Conservation (phyloP, 768 basidiomycete genomes). For the Coprinopsis sp. region DNA sequence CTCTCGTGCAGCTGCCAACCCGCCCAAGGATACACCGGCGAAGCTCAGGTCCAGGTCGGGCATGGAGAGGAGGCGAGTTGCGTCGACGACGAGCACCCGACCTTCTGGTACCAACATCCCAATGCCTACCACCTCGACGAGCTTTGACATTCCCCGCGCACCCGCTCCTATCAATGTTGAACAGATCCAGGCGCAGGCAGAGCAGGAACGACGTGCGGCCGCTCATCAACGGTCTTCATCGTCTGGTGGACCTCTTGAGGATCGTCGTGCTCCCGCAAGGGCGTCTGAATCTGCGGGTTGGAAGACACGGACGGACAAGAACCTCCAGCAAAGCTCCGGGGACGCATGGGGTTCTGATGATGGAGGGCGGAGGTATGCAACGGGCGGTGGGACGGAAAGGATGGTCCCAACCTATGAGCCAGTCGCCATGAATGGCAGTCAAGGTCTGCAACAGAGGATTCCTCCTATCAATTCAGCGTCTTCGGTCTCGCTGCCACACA, state of each 20-base stretch:
- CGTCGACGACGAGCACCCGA: not conserved
- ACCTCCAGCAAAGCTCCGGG: conserved; percentile 14
- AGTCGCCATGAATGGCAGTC: conserved; percentile 9
- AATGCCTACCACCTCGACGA: not conserved
- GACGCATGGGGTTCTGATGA: conserved; percentile 17
- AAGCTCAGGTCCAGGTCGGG: not conserved
- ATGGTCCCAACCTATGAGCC: conserved; percentile 1
- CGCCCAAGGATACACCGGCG: not conserved
- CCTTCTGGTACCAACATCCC: not conserved
- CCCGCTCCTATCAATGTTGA: not conserved
- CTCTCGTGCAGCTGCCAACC: not conserved
- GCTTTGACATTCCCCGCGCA: not conserved
- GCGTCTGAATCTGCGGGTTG: conserved; percentile 9
- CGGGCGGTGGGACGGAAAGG: conserved; percentile 9
- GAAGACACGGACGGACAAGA: conserved; percentile 24
- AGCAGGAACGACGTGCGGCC: not conserved
- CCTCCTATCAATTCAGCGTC: not conserved
- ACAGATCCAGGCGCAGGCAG: conserved; percentile 1
- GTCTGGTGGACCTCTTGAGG: not conserved
- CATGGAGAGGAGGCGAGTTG: conserved; percentile 8
- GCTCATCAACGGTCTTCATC: not conserved
- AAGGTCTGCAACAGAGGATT: too few relatives aligned
- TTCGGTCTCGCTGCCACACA: not conserved
- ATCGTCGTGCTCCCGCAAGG: not conserved
- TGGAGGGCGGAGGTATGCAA: conserved; percentile 3